phyloP scores from a whole-genome alignment of 2,329 filamentous ascomycete species.

The Pseudogymnoascus sp. region DNA sequence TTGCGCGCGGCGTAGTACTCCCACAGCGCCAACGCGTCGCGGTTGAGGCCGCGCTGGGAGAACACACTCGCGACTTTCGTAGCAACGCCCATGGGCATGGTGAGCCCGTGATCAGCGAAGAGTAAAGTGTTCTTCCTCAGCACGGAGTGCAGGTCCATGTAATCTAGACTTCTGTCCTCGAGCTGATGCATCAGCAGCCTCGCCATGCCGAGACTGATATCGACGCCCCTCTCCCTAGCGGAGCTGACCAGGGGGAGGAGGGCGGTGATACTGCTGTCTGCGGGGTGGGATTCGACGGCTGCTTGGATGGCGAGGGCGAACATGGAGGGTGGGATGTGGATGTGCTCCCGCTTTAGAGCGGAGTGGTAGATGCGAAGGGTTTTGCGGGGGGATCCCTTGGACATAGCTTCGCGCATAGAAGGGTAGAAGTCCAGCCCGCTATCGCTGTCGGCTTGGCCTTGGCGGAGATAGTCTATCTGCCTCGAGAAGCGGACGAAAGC shows the following conservation, averaged over 20 bases:
- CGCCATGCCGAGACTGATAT: conserved; percentile 18
- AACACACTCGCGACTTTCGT: conserved; percentile 24
- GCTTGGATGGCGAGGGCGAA: conserved; percentile 24
- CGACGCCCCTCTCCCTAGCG: conserved; percentile 16
- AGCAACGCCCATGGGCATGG: conserved; percentile 19
- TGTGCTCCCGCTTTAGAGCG: conserved; percentile 15
- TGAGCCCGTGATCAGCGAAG: conserved; percentile 17
- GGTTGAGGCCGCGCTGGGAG: conserved; percentile 15
- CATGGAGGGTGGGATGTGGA: conserved; percentile 15
- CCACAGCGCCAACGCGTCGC: conserved; percentile 26
- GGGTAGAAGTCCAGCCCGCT: neutral
- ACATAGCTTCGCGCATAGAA: conserved; percentile 19
- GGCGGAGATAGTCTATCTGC: neutral
- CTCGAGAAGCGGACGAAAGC: neutral
- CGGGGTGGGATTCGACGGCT: conserved; percentile 16
- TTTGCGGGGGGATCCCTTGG: conserved; percentile 14
- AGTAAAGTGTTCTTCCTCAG: neutral
- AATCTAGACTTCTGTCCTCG: neutral
- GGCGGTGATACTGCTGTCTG: conserved; percentile 11
- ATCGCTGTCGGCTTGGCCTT: neutral
- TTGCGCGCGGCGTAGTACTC: conserved; percentile 17
- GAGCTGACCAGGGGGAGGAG: conserved; percentile 28
- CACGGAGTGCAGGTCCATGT: neutral
- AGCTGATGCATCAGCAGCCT: conserved; percentile 22
- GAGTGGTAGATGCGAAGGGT: conserved; percentile 23